These are phyloP conservation scores for Pleodorina starrii DNA, from an alignment of 139 green algal genomes.

Conservation along the genomic window DNA sequence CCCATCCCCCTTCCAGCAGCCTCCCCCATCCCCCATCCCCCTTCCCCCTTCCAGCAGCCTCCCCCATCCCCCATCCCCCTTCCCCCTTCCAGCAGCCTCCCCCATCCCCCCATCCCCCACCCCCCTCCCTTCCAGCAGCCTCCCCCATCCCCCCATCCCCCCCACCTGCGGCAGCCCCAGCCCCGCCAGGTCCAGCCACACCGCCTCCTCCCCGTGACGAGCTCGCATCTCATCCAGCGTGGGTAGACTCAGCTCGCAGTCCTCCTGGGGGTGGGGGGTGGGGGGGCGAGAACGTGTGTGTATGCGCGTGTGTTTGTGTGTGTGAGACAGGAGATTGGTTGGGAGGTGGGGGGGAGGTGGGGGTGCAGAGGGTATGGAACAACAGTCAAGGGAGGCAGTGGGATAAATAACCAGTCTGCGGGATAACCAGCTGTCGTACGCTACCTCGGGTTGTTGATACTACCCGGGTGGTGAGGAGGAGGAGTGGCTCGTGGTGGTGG, in stretches of 20 bases:
- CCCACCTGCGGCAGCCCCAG: constrained; percentile 8
- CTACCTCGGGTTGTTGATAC: too few relatives aligned
- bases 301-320: background rate
- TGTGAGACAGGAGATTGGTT: background rate
- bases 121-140: background rate
- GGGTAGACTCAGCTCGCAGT: constrained; percentile 40
- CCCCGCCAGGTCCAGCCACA: constrained; percentile 46
- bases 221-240: constrained; percentile 27
- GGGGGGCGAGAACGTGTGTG: background rate
- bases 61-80: background rate
- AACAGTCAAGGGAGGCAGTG: too few relatives aligned
- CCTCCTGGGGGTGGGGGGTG: background rate
- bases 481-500: too few relatives aligned
- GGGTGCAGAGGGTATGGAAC: background rate
- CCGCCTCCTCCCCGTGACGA: background rate
- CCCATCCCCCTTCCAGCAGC: background rate
- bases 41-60: background rate
- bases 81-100: too few relatives aligned
- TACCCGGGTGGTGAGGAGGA: too few relatives aligned
- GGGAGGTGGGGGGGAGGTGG: background rate
- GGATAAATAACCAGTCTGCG: too few relatives aligned
- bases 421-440: too few relatives aligned
- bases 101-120: background rate
- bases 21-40: background rate
- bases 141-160: background rate